phyloP scores from a whole-genome alignment of 371 early-diverging fungal species.

The Fennellomyces sp. region DNA sequence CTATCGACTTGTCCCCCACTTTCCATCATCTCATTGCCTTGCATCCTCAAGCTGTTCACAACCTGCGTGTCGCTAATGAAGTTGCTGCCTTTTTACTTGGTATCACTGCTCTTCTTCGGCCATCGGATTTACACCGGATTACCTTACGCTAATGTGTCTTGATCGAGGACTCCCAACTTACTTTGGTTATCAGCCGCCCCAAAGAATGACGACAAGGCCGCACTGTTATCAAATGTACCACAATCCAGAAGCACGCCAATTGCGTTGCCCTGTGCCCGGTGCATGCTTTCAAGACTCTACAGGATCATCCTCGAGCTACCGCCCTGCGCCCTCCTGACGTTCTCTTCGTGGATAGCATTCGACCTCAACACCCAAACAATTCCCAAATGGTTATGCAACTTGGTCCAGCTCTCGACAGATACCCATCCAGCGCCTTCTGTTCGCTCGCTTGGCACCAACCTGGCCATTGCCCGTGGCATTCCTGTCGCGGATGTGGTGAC shows the following conservation, averaged over 20 bases:
- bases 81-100: slow-evolving; percentile 5
- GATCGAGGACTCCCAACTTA: not conserved
- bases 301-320: not conserved
- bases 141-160: not conserved
- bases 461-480: slow-evolving; percentile 3
- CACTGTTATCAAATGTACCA: not conserved
- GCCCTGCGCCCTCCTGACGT: not conserved
- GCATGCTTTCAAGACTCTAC: not conserved
- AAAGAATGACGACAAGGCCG: slow-evolving; percentile 5
- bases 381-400: not conserved
- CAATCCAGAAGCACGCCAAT: not conserved
- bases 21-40: not conserved
- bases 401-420: not conserved
- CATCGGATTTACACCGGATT: slow-evolving; percentile 7
- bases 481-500: slow-evolving; percentile 8
- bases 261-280: slow-evolving; percentile 1
- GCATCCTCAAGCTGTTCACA: not conserved
- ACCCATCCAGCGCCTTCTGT: not conserved
- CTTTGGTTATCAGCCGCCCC: slow-evolving; percentile 51
- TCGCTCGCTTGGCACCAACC: slow-evolving; percentile 6
- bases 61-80: not conserved
- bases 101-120: slow-evolving; percentile 4
- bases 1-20: not conserved
- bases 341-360: slow-evolving; percentile 10
- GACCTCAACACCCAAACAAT: not conserved